phyloP scores from a whole-genome alignment of 2,329 filamentous ascomycete genomes.

The Fusarium buxicola region DNA sequence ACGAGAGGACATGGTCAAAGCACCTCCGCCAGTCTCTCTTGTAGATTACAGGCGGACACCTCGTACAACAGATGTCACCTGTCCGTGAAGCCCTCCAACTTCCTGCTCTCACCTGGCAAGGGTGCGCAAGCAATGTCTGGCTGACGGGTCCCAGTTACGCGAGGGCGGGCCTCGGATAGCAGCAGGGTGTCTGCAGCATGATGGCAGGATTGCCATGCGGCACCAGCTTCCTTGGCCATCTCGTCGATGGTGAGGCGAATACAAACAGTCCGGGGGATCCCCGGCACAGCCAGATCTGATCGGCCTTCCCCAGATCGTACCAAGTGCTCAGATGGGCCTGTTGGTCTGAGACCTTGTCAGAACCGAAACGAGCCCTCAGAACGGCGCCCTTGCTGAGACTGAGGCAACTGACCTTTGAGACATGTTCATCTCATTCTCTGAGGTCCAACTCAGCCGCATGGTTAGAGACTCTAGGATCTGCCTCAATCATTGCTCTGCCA shows the following conservation, averaged over 20 bases:
- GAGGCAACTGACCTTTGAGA: conserved; percentile 6
- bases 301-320: conserved; percentile 35
- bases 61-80: conserved; percentile 44
- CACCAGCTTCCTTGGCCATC: conserved; percentile 17
- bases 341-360: conserved; percentile 17
- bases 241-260: conserved; percentile 12
- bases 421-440: conserved; percentile 10
- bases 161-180: conserved; percentile 19
- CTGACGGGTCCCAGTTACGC: conserved; percentile 25
- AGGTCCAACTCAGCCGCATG: conserved; percentile 8
- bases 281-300: conserved; percentile 28
- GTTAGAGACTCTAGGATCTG: conserved; percentile 8
- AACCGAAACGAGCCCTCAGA: conserved; percentile 24
- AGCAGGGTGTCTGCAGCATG: conserved; percentile 27
- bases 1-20: conserved; percentile 23
- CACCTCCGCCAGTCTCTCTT: conserved; percentile 22
- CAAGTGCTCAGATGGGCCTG: conserved; percentile 17
- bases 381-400: conserved; percentile 1
- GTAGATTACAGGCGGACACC: conserved; percentile 23
- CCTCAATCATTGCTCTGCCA: conserved; percentile 16
- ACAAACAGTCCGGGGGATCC: conserved; percentile 23
- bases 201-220: conserved; percentile 30
- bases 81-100: conserved; percentile 26
- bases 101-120: conserved; percentile 9
- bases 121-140: conserved; percentile 27